A percentile compares a stretch with the other conserved stretches of the same genome.
These are phyloP conservation scores for Hypomyces perniciosus DNA, from an alignment of 2,329 filamentous ascomycete genomes.

Conservation along the genomic window DNA sequence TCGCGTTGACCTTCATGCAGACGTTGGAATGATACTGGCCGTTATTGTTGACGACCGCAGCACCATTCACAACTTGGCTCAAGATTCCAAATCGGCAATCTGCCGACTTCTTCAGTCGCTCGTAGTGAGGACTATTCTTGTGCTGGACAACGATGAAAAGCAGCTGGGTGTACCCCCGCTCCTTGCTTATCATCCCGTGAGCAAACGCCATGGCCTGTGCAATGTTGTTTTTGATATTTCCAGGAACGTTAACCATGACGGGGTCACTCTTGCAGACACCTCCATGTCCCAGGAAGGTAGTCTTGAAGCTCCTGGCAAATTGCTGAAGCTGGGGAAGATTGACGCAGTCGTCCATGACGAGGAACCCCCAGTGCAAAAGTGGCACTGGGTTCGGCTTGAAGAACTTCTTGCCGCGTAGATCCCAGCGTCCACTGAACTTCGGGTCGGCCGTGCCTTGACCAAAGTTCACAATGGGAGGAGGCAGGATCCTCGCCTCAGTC, in stretches of 20 bases:
- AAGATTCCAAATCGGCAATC: constrained; percentile 81
- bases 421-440: constrained; percentile 71
- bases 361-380: constrained; percentile 70
- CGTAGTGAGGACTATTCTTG: constrained; percentile 67
- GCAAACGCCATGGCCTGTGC: constrained; percentile 45
- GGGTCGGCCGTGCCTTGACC: constrained; percentile 53
- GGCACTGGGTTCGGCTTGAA: constrained; percentile 54
- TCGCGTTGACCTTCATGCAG: constrained; percentile 93
- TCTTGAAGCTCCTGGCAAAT: constrained; percentile 38
- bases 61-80: constrained; percentile 72
- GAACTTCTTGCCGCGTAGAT: constrained; percentile 75
- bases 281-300: constrained; percentile 44
- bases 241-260: constrained; percentile 28
- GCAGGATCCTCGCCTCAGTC: constrained; percentile 65
- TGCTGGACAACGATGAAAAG: constrained; percentile 71
- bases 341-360: constrained; percentile 54
- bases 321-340: constrained; percentile 28
- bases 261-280: constrained; percentile 35
- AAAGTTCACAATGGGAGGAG: constrained; percentile 66
- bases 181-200: constrained; percentile 45
- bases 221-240: constrained; percentile 31
- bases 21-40: constrained; percentile 91
- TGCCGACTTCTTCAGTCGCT: constrained; percentile 80
- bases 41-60: constrained; percentile 62
- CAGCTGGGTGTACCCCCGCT: constrained; percentile 60